Percentiles rank a stretch among this genome's conserved stretches.
phyloP scores from a whole-genome alignment of 208 protist genomes.

The Leishmania braziliensis region DNA sequence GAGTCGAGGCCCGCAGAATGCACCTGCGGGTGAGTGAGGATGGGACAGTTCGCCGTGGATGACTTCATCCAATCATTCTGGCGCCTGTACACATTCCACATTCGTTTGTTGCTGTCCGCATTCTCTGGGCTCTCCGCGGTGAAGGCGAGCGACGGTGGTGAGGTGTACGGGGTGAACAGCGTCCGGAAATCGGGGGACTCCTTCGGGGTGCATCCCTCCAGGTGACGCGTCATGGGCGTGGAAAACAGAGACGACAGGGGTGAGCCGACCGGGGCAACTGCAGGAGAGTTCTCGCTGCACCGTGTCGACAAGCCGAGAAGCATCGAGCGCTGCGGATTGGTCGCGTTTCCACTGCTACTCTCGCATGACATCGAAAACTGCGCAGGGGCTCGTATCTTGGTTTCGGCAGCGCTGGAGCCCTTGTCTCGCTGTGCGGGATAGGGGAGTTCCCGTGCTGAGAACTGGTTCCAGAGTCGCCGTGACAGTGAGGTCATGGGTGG shows the following conservation, averaged over 20 bases:
- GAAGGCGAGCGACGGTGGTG: neutral
- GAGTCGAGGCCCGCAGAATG: neutral
- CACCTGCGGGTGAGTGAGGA: neutral
- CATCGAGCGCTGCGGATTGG: neutral
- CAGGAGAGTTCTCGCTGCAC: neutral
- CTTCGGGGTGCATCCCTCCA: neutral
- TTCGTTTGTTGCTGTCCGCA: neutral
- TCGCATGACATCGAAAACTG: neutral
- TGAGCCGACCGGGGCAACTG: neutral
- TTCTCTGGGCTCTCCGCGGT: neutral
- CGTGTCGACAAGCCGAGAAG: neutral
- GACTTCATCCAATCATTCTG: slow-evolving; percentile 2
- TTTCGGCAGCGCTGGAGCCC: neutral
- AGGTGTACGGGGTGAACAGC: neutral
- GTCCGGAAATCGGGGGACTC: neutral
- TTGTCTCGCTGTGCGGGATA: neutral
- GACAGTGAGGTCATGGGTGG: neutral
- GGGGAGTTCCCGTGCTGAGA: neutral
- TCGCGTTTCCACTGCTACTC: neutral
- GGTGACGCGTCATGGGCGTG: neutral
- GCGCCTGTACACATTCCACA: neutral
- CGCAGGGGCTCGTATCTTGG: neutral
- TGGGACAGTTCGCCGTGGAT: neutral
- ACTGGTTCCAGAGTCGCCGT: slow-evolving; percentile 6
- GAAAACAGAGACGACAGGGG: neutral